A percentile compares a stretch with the other conserved stretches of the same genome.
Conservation (phyloP, 306 rosid genomes). For the Dalbergia cultrata region DNA sequence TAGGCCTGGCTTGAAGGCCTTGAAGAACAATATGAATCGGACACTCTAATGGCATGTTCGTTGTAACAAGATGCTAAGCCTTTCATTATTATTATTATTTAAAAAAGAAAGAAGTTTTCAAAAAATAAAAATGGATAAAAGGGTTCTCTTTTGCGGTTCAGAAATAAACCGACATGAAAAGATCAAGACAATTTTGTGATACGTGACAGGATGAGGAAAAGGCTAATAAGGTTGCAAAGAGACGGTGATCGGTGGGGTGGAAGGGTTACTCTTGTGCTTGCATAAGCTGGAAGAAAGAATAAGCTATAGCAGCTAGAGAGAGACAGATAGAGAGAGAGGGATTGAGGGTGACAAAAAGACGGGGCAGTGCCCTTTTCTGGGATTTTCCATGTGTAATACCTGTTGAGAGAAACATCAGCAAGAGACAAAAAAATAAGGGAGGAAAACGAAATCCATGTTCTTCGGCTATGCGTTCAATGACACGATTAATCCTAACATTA, state of each 20-base stretch:
- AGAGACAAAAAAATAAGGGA: slow-evolving; percentile 42
- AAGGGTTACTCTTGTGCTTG: slow-evolving; percentile 43
- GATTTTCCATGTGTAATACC: slow-evolving; percentile 48
- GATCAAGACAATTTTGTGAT: slow-evolving; percentile 24
- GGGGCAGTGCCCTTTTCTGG: slow-evolving; percentile 31
- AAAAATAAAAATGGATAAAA: background rate
- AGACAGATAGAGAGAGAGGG: slow-evolving; percentile 2
- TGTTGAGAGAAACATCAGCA: slow-evolving; percentile 39
- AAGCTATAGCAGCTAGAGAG: background rate
- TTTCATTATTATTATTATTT: slow-evolving; percentile 55
- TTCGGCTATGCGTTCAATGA: slow-evolving; percentile 27
- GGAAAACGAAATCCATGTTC: slow-evolving; percentile 50
- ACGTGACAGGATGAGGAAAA: slow-evolving; percentile 29
- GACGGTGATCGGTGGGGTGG: slow-evolving; percentile 7
- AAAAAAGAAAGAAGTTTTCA: no score
- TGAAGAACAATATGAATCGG: slow-evolving; percentile 91
- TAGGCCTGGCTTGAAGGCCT: slow-evolving; percentile 66
- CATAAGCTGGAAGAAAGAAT: slow-evolving; percentile 46
- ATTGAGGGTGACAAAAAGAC: slow-evolving; percentile 47
- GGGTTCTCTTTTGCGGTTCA: background rate
- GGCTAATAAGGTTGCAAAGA: background rate
- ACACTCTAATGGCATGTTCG: slow-evolving; percentile 80
- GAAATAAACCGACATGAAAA: slow-evolving; percentile 41
- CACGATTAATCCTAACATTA: slow-evolving; percentile 3
- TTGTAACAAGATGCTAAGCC: slow-evolving; percentile 88